Evolutionary conservation across 2,329 filamentous ascomycete genomes (phyloP), one percentile per base, ranked within the genome.

Genomic region (Peltaster fructicola): DNA sequence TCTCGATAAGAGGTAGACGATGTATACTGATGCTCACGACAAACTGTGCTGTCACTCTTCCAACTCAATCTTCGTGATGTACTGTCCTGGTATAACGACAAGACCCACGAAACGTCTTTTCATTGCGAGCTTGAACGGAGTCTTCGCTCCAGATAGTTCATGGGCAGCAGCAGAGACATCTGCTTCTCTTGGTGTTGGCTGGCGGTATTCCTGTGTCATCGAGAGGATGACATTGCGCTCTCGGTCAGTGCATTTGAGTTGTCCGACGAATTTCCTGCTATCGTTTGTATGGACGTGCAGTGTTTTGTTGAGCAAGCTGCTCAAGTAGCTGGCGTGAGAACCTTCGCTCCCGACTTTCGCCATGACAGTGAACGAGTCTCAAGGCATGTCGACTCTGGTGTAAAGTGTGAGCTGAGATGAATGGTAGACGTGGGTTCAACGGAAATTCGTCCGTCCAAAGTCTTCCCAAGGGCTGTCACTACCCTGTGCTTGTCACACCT

Each of bases 201-300:
- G 65, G 2, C 85, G 77, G 52, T 93, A 95, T 52, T 98, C 88
- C 51, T 88, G 77, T 0, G 85, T 79, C 37, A 77, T 65, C 17
- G 75, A 65, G 25, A 98, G 68, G 25, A 98, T 80, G 36, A 95
- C 65, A 44, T 98, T 50, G 41, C 68, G 69, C 33, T 92, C 78
- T 30, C 76, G 71, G 57, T 98, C 88, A 15, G 84, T 93, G 57
- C 88, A 98, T 53, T 90, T 93, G 55, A 98, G 78, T 35, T 72
- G 65, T 11, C 88, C 88, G 27, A 82, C 69, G 51, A 95, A 98
- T 49, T 92, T 72, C 31, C 88, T 78, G 9, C 68, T 70, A 47
- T 95, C 85, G 4, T 71, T 78, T 8, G 76, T 79, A 40, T 77
- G 68, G 27, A 95, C 57, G 30, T 82, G 73, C 16, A 95, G 56